Evolutionary conservation across 1,284 basidiomycete genomes (phyloP).

Genomic region (Fomitopsis betulina): DNA sequence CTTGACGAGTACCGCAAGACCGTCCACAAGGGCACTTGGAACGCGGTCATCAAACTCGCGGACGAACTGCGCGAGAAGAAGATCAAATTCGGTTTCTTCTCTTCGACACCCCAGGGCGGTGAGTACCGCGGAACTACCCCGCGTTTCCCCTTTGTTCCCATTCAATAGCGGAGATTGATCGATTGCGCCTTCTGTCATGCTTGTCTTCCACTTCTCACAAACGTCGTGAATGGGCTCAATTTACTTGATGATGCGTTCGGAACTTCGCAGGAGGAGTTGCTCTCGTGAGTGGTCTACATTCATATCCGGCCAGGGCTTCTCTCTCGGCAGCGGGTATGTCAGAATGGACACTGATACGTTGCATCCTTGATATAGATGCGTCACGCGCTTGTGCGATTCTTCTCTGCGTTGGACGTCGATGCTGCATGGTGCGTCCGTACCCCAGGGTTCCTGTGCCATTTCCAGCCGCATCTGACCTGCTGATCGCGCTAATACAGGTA

Average conservation of each 20-base stretch:
- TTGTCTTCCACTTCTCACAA: not conserved
- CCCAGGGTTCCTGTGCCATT: not conserved
- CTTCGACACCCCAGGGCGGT: conserved; percentile 87
- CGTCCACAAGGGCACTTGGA: conserved; percentile 68
- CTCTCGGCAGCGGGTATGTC: not conserved
- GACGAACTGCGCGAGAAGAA: conserved; percentile 80
- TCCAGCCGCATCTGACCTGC: not conserved
- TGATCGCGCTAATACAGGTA: conserved; percentile 46
- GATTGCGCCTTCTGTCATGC: conserved; percentile 12
- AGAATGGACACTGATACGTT: conserved; percentile 10
- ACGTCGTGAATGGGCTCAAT: not conserved
- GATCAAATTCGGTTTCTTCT: conserved; percentile 85
- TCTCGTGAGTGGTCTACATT: conserved; percentile 46
- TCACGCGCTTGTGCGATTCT: conserved; percentile 82
- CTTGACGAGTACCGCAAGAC: conserved; percentile 66
- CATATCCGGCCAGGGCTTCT: not conserved
- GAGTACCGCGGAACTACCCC: conserved; percentile 19
- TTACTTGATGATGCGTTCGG: conserved; percentile 15
- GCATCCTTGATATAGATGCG: conserved; percentile 58
- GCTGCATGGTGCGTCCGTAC: conserved; percentile 60
- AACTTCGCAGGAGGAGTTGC: conserved; percentile 72
- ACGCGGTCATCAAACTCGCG: conserved; percentile 70
- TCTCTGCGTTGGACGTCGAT: conserved; percentile 74
- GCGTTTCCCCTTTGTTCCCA: conserved; percentile 7
- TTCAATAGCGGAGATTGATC: conserved; percentile 21